A percentile compares a stretch with the other conserved stretches of the same genome.
Conservation (phyloP, 164 flowering plant genomes). For the Santalum album region DNA sequence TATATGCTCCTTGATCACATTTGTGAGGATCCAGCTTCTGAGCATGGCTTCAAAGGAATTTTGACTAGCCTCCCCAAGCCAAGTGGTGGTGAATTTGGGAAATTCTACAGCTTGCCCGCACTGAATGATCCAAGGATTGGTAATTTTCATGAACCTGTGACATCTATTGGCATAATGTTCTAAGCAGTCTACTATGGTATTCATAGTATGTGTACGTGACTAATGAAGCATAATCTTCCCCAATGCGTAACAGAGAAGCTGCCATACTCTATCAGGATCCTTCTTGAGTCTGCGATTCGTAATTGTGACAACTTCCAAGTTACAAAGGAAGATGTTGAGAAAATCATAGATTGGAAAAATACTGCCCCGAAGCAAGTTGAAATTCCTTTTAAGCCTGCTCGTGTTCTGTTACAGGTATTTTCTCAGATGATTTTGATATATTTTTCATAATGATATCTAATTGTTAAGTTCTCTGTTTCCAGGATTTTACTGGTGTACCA, state of each 20-base stretch:
- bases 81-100: conserved; percentile 89
- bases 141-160: conserved; percentile 12
- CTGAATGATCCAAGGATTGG: conserved; percentile 87
- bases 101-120: conserved; percentile 75
- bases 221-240: not conserved
- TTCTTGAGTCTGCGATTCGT: conserved; percentile 83
- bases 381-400: conserved; percentile 95
- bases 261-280: conserved; percentile 75
- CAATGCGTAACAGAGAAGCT: conserved; percentile 48
- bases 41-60: conserved; percentile 61
- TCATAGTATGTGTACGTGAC: not conserved
- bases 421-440: not conserved
- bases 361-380: conserved; percentile 80
- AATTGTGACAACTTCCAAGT: conserved; percentile 96
- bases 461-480: conserved; percentile 6
- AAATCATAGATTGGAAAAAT: conserved; percentile 88
- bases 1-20: not conserved
- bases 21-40: conserved; percentile 48
- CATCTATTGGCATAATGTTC: not conserved
- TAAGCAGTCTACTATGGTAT: not conserved
- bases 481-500: conserved; percentile 98
- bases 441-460: not conserved
- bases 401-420: conserved; percentile 78
- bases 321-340: conserved; percentile 77
- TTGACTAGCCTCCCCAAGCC: conserved; percentile 79